These are phyloP conservation scores for Rhodotorula sp. DNA, from an alignment of 1,284 basidiomycete genomes.

Conservation along the genomic window DNA sequence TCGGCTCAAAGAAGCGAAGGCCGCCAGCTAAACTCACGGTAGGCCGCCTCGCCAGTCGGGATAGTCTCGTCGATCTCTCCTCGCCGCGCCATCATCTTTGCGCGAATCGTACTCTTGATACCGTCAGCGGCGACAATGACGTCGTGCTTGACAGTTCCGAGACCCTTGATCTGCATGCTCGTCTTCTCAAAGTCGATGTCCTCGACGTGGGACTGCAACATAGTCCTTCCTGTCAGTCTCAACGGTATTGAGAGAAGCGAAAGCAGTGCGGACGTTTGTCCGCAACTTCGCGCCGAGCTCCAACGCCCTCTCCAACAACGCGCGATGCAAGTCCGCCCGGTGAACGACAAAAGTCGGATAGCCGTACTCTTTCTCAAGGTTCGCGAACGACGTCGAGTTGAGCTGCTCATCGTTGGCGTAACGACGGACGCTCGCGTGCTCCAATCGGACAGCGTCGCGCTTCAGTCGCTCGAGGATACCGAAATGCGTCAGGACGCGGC, in stretches of 20 bases:
- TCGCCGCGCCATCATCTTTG: slow-evolving; percentile 45
- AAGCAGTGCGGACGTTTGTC: slow-evolving; percentile 18
- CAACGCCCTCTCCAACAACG: slow-evolving; percentile 42
- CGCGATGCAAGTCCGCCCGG: slow-evolving; percentile 47
- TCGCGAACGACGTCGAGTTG: slow-evolving; percentile 30
- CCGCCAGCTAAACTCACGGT: slow-evolving; percentile 32
- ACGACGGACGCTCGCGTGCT: slow-evolving; percentile 24
- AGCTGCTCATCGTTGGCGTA: slow-evolving; percentile 32
- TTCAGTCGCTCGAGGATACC: slow-evolving; percentile 32
- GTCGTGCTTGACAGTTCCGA: slow-evolving; percentile 46
- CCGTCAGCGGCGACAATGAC: slow-evolving; percentile 50
- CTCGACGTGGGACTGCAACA: slow-evolving; percentile 35
- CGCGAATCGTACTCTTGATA: slow-evolving; percentile 47
- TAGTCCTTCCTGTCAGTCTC: not conserved
- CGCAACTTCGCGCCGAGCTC: slow-evolving; percentile 45
- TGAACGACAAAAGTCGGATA: slow-evolving; percentile 44
- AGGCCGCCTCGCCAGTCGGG: slow-evolving; percentile 51
- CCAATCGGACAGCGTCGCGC: slow-evolving; percentile 32
- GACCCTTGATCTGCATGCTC: slow-evolving; percentile 41
- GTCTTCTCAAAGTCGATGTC: slow-evolving; percentile 41
- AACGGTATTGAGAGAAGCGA: not conserved
- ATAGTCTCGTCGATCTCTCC: slow-evolving; percentile 45
- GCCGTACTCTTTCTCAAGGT: slow-evolving; percentile 29
- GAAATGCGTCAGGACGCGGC: slow-evolving; percentile 30
- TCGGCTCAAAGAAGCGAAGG: not conserved